Percentiles rank a stretch among this genome's conserved stretches.
phyloP scores from a whole-genome alignment of 371 early-diverging fungal species.

The Fennellomyces sp. region DNA sequence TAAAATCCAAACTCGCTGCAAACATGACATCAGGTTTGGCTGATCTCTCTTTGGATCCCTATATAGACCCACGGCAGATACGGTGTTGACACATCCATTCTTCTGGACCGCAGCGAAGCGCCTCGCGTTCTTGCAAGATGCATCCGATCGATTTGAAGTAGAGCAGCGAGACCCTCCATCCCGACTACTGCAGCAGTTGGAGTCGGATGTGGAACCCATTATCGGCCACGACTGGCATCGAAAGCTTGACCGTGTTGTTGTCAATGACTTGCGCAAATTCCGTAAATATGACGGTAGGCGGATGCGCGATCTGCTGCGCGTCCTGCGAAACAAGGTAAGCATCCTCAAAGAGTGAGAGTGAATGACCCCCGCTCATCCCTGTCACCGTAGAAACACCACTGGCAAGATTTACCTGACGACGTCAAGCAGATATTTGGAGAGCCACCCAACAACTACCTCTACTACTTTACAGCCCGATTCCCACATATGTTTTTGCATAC shows the following conservation, averaged over 20 bases:
- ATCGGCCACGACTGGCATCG: slow-evolving; percentile 84
- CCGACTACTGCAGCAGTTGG: slow-evolving; percentile 64
- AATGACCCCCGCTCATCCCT: neutral
- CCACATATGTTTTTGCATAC: slow-evolving; percentile 85
- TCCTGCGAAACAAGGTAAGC: slow-evolving; percentile 90
- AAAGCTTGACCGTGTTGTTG: slow-evolving; percentile 76
- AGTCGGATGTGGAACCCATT: slow-evolving; percentile 61
- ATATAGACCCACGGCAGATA: slow-evolving; percentile 71
- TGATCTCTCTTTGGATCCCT: neutral
- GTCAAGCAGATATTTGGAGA: slow-evolving; percentile 83
- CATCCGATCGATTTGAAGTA: slow-evolving; percentile 91
- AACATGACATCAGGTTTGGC: neutral
- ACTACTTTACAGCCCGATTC: slow-evolving; percentile 90
- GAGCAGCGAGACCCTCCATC: slow-evolving; percentile 81
- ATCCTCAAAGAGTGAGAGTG: too few relatives aligned
- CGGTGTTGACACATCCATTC: slow-evolving; percentile 88
- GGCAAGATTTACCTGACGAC: slow-evolving; percentile 85
- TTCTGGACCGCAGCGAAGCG: slow-evolving; percentile 90
- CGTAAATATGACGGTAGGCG: slow-evolving; percentile 89
- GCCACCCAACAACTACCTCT: slow-evolving; percentile 85
- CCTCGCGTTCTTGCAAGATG: slow-evolving; percentile 90
- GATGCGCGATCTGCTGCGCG: slow-evolving; percentile 88
- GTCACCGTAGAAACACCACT: slow-evolving; percentile 85
- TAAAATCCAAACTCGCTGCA: slow-evolving; percentile 18
- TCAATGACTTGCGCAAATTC: slow-evolving; percentile 85